Evolutionary conservation across 169 alveolate genomes (phyloP).

Genomic region (Plasmodium inui): DNA sequence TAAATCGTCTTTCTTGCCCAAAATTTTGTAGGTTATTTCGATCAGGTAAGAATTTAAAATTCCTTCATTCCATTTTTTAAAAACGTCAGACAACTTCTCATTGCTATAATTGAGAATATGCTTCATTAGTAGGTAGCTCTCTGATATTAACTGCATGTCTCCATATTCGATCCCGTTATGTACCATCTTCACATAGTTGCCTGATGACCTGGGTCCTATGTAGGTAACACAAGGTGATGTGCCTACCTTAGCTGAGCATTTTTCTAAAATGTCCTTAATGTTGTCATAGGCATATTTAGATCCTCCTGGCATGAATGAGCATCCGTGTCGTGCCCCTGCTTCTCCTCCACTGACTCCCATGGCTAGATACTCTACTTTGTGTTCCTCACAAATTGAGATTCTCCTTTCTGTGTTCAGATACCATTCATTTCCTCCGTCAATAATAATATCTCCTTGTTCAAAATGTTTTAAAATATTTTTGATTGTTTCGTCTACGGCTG

Average conservation of each 20-base stretch:
- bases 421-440: constrained; percentile 92
- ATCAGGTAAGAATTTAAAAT: constrained; percentile 82
- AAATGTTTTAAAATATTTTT: constrained; percentile 75
- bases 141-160: constrained; percentile 87
- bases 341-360: constrained; percentile 93
- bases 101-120: constrained; percentile 49
- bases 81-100: constrained; percentile 60
- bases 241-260: constrained; percentile 79
- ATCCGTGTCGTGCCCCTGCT: constrained; percentile 87
- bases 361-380: constrained; percentile 80
- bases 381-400: constrained; percentile 28
- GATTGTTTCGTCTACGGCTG: constrained; percentile 81
- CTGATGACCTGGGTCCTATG: constrained; percentile 88
- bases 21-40: constrained; percentile 83
- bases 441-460: constrained; percentile 81
- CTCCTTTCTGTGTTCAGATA: constrained; percentile 87
- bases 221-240: constrained; percentile 78
- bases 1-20: constrained; percentile 80
- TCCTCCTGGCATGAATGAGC: constrained; percentile 91
- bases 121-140: constrained; percentile 75
- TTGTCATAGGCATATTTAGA: constrained; percentile 80
- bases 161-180: constrained; percentile 92
- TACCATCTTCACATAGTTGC: constrained; percentile 91
- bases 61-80: constrained; percentile 79
- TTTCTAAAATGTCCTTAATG: constrained; percentile 77